Base-by-base conservation (phyloP, 768 basidiomycete genomes). In the Lanmaoa rubissima region DNA sequence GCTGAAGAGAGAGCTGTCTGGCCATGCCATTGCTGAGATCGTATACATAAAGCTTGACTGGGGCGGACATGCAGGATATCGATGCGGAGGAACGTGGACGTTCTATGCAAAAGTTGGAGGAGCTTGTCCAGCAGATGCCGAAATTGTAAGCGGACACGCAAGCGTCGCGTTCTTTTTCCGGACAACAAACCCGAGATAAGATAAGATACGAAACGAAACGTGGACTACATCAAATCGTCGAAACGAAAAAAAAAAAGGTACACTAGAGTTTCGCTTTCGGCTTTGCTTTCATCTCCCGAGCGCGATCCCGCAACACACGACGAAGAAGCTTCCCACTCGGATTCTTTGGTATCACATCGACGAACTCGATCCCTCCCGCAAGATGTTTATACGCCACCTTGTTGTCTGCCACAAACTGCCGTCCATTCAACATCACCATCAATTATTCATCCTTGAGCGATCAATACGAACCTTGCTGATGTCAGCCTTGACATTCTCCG, bases 1-100 rank as follows among this genome's bases (percentile, higher is more conserved):
- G 78, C 71, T 89, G 88, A 46, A 79, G 74, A 7, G 93, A 95
- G 36, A 97, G 74, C 58, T 85, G 82, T 52, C 80, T 79, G 7
- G 93, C 95, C 64, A 96, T 78, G 41, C 94, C 94, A 65, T 87
- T 85, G 72, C 87, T 94, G 51, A 96, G 85, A 66, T 97, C 94
- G 71, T 97, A 97, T 1, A 96, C 84, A 67, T 94, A 94, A 26
- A 97, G 80, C 62, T 91, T 77, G 17, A 97, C 93, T 28, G 74
- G 73, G 28, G 69, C 19, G 14, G 67, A 56, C 66, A 68, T 67
- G 53, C 8, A 17, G 34, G 54, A 36, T 54, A 28, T 43, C 13
- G 58, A n/a, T 31, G 52, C 1, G 39, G 16, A 19, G 43, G 34
- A 24, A 48, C 13, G 51, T 53, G 43, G 35, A 28, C 17, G 60